Conservation (phyloP, 371 early-diverging fungal genomes). For the Mucor piriformis region DNA sequence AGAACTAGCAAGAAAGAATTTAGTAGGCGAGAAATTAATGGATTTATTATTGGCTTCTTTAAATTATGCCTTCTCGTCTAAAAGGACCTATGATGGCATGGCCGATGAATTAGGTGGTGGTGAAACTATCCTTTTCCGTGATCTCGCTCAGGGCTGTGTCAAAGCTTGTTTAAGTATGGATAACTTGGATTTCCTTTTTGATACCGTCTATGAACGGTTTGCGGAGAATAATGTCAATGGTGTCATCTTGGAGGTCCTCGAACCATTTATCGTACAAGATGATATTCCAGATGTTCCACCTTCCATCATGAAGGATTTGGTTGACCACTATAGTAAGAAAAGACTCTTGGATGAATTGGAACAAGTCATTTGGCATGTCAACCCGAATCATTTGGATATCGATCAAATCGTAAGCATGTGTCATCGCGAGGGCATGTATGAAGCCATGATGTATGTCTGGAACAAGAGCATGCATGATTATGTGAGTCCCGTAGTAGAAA, state of each 20-base stretch:
- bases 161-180: conserved; percentile 73
- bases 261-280: conserved; percentile 65
- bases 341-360: conserved; percentile 67
- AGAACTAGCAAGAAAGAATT: conserved; percentile 53
- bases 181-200: conserved; percentile 71
- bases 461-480: conserved; percentile 77
- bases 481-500: conserved; percentile 79
- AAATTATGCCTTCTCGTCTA: conserved; percentile 66
- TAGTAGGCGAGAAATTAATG: conserved; percentile 68
- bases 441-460: conserved; percentile 81
- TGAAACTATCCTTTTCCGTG: conserved; percentile 52
- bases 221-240: conserved; percentile 58
- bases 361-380: conserved; percentile 76
- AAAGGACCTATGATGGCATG: conserved; percentile 48
- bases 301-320: conserved; percentile 71
- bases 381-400: conserved; percentile 75
- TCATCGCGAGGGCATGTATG: conserved; percentile 65
- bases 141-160: conserved; percentile 64
- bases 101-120: conserved; percentile 47
- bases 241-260: conserved; percentile 70
- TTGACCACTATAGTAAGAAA: conserved; percentile 59
- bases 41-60: conserved; percentile 71
- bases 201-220: conserved; percentile 75
- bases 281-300: conserved; percentile 66
- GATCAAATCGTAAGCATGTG: conserved; percentile 72